These are phyloP conservation scores for Pythium brachiatum DNA, from an alignment of 352 stramenopile species.

Conservation along the genomic window DNA sequence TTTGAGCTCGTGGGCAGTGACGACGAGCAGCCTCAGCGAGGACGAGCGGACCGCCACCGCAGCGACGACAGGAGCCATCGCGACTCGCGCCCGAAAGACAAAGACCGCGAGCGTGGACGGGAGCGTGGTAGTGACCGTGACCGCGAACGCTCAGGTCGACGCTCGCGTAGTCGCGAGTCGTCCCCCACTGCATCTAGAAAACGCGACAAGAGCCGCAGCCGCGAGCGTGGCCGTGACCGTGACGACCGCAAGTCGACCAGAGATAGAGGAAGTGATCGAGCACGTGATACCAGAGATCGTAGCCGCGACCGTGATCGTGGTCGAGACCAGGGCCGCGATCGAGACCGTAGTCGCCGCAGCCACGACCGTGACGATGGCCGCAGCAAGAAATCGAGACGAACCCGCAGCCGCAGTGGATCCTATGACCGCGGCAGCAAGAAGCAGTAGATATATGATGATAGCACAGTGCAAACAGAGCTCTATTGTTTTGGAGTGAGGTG, in stretches of 20 bases:
- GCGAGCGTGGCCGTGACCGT: slow-evolving; percentile 11
- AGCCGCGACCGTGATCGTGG: slow-evolving; percentile 2
- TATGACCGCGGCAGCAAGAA: slow-evolving; percentile 12
- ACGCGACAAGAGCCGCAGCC: slow-evolving; percentile 15
- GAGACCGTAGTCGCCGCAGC: slow-evolving; percentile 2
- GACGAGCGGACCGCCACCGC: slow-evolving; percentile 3
- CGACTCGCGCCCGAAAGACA: neutral
- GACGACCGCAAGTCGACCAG: neutral
- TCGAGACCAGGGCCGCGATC: neutral
- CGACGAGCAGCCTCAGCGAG: slow-evolving; percentile 27
- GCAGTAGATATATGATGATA: slow-evolving; percentile 1
- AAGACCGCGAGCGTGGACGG: neutral
- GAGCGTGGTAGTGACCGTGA: too few species aligned
- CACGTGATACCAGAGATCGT: neutral
- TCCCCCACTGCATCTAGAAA: slow-evolving; percentile 2
- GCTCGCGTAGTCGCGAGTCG: slow-evolving; percentile 14
- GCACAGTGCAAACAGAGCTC: neutral
- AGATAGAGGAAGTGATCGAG: slow-evolving; percentile 6
- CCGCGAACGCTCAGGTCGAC: neutral
- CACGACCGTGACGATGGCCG: neutral
- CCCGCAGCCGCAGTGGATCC: slow-evolving; percentile 18
- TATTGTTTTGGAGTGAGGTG: neutral
- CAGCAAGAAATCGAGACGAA: slow-evolving; percentile 23
- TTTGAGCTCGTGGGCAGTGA: slow-evolving; percentile 44
- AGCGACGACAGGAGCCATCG: neutral